phyloP scores from a whole-genome alignment of 441 rosid species.

The Erodium texanum region DNA sequence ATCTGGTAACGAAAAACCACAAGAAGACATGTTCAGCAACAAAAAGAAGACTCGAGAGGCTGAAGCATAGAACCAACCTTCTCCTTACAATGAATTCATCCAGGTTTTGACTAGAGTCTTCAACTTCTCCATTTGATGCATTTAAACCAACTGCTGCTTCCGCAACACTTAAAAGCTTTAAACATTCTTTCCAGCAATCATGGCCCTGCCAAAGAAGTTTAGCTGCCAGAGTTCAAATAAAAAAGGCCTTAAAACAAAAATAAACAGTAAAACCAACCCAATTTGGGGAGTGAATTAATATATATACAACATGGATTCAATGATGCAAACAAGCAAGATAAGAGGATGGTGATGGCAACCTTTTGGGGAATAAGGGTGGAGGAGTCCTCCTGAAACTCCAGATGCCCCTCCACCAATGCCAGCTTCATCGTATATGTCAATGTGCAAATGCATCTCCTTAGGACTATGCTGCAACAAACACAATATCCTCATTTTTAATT shows the following conservation, averaged over 20 bases:
- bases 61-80: conserved; percentile 39
- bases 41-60: neutral
- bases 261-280: neutral
- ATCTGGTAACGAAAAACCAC: neutral
- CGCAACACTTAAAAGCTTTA: conserved; percentile 55
- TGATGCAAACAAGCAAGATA: neutral
- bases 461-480: conserved; percentile 44
- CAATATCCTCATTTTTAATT: neutral
- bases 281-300: neutral
- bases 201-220: conserved; percentile 84
- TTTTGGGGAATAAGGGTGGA: conserved; percentile 95
- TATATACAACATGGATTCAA: neutral
- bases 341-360: conserved; percentile 23
- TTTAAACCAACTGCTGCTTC: conserved; percentile 40
- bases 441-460: conserved; percentile 35
- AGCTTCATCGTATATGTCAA: conserved; percentile 74
- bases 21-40: neutral
- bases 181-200: conserved; percentile 80
- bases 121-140: conserved; percentile 23
- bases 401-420: conserved; percentile 95
- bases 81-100: conserved; percentile 52
- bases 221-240: conserved; percentile 30
- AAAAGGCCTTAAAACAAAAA: neutral
- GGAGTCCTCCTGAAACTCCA: conserved; percentile 89
- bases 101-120: conserved; percentile 23